A percentile compares a stretch with the other conserved stretches of the same genome.
phyloP scores from a whole-genome alignment of 2,329 filamentous ascomycete species.

The Mycosphaerella arachidis region DNA sequence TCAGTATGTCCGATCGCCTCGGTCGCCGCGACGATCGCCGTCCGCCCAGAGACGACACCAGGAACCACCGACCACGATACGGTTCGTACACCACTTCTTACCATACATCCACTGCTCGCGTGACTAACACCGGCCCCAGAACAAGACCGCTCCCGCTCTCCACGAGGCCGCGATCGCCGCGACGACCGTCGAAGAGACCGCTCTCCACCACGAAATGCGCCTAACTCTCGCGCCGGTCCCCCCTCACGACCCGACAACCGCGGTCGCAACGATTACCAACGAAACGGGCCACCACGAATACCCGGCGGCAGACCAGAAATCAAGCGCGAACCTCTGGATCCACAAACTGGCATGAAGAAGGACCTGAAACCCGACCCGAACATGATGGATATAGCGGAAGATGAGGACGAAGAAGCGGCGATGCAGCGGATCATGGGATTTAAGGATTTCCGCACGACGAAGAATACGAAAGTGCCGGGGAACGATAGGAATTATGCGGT shows the following conservation, averaged over 20 bases:
- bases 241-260: slow-evolving; percentile 17
- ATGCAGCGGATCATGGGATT: slow-evolving; percentile 93
- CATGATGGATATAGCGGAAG: slow-evolving; percentile 25
- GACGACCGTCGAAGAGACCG: slow-evolving; percentile 29
- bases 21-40: slow-evolving; percentile 24
- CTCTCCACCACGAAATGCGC: slow-evolving; percentile 20
- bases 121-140: slow-evolving; percentile 16
- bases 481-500: slow-evolving; percentile 76
- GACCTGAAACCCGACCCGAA: slow-evolving; percentile 13
- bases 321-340: slow-evolving; percentile 11
- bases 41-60: slow-evolving; percentile 23
- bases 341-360: slow-evolving; percentile 6
- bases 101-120: slow-evolving; percentile 5
- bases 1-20: slow-evolving; percentile 25
- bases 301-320: slow-evolving; percentile 9
- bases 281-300: slow-evolving; percentile 8
- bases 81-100: slow-evolving; percentile 14
- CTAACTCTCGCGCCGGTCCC: slow-evolving; percentile 17
- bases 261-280: slow-evolving; percentile 10
- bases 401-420: slow-evolving; percentile 60
- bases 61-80: slow-evolving; percentile 25
- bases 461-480: slow-evolving; percentile 80
- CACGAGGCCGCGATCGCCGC: slow-evolving; percentile 26
- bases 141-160: slow-evolving; percentile 30
- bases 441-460: slow-evolving; percentile 76